Base-by-base conservation (phyloP, 805 yeast species). In the Monosporozyma yasuniensis region DNA sequence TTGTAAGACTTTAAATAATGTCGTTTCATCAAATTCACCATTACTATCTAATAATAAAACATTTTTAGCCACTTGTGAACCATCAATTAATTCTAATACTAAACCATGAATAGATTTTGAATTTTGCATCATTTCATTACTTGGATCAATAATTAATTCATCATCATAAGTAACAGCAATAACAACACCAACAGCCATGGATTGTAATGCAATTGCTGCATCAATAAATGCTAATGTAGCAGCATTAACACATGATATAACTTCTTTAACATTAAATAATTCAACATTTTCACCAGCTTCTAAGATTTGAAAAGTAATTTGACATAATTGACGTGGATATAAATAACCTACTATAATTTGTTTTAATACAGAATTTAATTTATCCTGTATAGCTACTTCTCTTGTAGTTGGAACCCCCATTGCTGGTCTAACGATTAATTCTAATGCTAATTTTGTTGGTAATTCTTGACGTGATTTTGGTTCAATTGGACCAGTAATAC, bases 401-500 rank as follows among this genome's bases (percentile, higher is more conserved):
- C 95, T 70, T 0, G 91, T 73, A 62, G 76, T 74, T 6, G 95
- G 76, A 1, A 83, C 75, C 1, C 97, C 98, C 12, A 73, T 69
- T 21, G 84, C 79, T 1, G 98, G 96, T 38, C 89, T 72, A 2
- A 90, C 81, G 19, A 80, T 77, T 7, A 93, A 76, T 64, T 89
- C 96, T 16, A 93, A 64, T 16, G 87, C 81, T 14, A 91, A 83
- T 43, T 75, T 72, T 14, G 85, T 82, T 10, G 97, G 96, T 32
- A 82, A 66, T 63, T 91, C 98, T 61, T 89, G 96, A 57, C 91
- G 77, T 12, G 79, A 67, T 63, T 83, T 84, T 10, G 87, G 82
- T 60, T 91, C 97, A 28, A 91, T 76, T 0, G 99, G 99, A 0
- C 99, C 99, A 1, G 90, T 77, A 0, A 91, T 90, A 0, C 96